Conservation (phyloP, 179 eudicot species). For the Amaranthus tricolor region DNA sequence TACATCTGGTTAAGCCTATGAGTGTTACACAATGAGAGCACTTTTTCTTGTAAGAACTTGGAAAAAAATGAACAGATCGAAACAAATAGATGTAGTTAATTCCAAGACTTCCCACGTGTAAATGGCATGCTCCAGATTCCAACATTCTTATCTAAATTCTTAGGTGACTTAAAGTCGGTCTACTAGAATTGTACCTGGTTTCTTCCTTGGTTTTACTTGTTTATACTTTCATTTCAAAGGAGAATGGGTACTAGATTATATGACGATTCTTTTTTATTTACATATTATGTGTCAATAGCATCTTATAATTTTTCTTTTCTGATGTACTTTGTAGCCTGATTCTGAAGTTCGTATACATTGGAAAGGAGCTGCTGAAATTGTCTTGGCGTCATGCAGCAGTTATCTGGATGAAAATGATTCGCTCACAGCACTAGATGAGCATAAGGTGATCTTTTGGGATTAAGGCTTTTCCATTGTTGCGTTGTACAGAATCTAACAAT, state of each 20-base stretch:
- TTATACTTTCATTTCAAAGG: neutral
- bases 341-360: conserved; percentile 74
- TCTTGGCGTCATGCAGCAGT: conserved; percentile 61
- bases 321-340: conserved; percentile 44
- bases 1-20: neutral
- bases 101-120: neutral
- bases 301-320: neutral
- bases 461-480: neutral
- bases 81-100: neutral
- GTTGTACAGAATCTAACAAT: no score
- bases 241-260: neutral
- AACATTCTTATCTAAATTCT: neutral
- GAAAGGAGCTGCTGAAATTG: conserved; percentile 98
- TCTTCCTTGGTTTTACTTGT: neutral
- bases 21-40: neutral
- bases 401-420: conserved; percentile 53
- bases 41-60: neutral
- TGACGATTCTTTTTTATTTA: neutral
- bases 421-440: conserved; percentile 47
- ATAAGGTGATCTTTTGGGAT: conserved; percentile 48
- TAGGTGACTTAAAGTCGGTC: neutral
- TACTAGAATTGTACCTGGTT: neutral
- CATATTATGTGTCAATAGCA: neutral
- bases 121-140: neutral
- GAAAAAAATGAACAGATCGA: neutral